Base-by-base conservation (phyloP, 805 yeast genomes). In the Nakazawaea pomicola region DNA sequence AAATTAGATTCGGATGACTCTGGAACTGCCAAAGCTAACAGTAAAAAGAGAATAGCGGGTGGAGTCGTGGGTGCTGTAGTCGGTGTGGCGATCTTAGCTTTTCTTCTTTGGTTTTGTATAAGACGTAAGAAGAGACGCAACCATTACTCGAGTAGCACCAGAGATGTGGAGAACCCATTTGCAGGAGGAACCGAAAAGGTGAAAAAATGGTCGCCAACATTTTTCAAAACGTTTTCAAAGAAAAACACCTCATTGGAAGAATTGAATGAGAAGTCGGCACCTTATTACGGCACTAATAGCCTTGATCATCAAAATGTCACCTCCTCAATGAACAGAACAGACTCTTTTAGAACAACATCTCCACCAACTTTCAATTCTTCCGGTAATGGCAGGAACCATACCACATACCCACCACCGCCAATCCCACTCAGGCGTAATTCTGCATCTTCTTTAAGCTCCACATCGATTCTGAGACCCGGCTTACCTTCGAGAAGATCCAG, bases 11-110 rank as follows among this genome's bases (percentile, higher is more conserved):
- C 10, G 25, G 25, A 23, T 23, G 10, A 23, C 17, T 25, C 36
- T 33, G 25, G 19, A 34, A 32, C 29, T 29, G 31, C 7, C 45
- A 48, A 23, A 29, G 40, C 51, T 12, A 36, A 62, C 17, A 65
- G 61, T 36, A 52, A 56, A 8, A 71, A 66, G 1, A 56, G 69
- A 11, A 67, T 68, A 29, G 70, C 57, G 3, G 73, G 73, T 12
- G 72, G 72, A 7, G 72, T 67, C 1, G 70, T 67, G 3, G 73
- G 72, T 12, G 73, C 72, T 9, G 42, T 66, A 6, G 65, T 56
- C 1, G 72, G 57, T 1, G 30, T 60, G 3, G 51, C 51, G 5
- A 40, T 61, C 3, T 46, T 64, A 16, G 55, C 49, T 1, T 51
- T 49, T 6, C 48, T 49, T 0, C 46, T 56, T 7, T 60, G 65